Conservation (phyloP, 768 basidiomycete species). For the Amanita polypyramis region DNA sequence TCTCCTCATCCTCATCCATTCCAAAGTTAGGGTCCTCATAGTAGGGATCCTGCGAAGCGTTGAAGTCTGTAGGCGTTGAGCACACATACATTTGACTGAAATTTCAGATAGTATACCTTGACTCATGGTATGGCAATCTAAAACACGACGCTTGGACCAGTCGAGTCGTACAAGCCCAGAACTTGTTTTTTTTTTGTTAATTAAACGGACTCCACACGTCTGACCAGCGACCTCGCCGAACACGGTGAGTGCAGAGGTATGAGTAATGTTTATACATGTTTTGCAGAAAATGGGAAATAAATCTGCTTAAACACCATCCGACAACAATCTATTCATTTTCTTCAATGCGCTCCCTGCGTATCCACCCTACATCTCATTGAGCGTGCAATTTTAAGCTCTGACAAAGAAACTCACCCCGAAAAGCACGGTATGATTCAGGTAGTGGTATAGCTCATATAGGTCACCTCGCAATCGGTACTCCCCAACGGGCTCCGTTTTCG, state of each 20-base stretch:
- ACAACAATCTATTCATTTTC: constrained; percentile 28
- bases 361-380: constrained; percentile 26
- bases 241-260: neutral
- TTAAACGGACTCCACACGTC: neutral
- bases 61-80: constrained; percentile 32
- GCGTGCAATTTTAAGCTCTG: constrained; percentile 7
- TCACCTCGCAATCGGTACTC: constrained; percentile 56
- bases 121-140: constrained; percentile 25
- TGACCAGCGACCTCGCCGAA: neutral
- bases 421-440: constrained; percentile 70
- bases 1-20: constrained; percentile 42
- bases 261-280: constrained; percentile 4
- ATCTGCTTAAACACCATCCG: neutral
- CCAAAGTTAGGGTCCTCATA: constrained; percentile 54
- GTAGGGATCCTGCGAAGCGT: constrained; percentile 39
- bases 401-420: constrained; percentile 50
- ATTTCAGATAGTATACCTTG: constrained; percentile 32
- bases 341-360: constrained; percentile 45
- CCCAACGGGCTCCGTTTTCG: constrained; percentile 53
- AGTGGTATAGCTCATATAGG: constrained; percentile 75
- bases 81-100: neutral
- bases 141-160: neutral
- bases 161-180: neutral
- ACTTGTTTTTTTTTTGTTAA: neutral
- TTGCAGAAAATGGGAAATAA: neutral